Evolutionary conservation across 371 early-diverging fungal genomes (phyloP), one percentile per base, ranked within the genome.

Genomic region (Sporodiniella umbellata): DNA sequence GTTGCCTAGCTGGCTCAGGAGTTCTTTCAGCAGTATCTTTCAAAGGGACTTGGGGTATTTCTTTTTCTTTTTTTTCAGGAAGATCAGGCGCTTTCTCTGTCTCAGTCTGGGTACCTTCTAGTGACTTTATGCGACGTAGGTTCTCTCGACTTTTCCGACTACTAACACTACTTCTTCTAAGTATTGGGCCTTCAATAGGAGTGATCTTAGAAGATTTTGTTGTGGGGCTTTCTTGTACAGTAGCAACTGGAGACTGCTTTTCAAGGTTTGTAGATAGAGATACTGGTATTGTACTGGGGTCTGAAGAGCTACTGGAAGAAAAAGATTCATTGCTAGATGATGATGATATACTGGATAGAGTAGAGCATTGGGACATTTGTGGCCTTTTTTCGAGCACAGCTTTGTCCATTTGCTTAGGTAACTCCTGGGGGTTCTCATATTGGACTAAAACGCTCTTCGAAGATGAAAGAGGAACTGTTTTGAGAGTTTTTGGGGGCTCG

Each of bases 101-200:
- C 12, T 45, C 26, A 18, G 28, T 33, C 33, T 43, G 33, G 11
- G 18, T 10, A 10, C 40, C 35, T 14, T 40, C 40, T 7, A 40
- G 18, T 19, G 40, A 40, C 12, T 19, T 40, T 23, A 17, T 19
- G 30, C 46, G 60, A 11, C 69, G 62, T 10, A 72, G 33, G 21
- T 56, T 68, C 23, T 72, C 69, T 1, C 73, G 56, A 38, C 73
- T 72, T 42, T 69, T 68, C 50, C 53, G 43, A 24, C 47, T 69
- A 33, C 73, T 66, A 24, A 59, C 47, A 45, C 73, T 72, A 30
- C 67, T 56, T 38, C 69, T 62, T 35, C 67, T 45, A 35, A 68
- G 21, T 2, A 66, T 14, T 4, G 15, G 11, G n/a, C 35, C 35
- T 15, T 35, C 35, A 8, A 15, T 35, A 8, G 35, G 5, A 14